A percentile compares a stretch with the other conserved stretches of the same genome.
Conservation (phyloP, 2,329 filamentous ascomycete genomes). For the Clonostachys rhizophaga region DNA sequence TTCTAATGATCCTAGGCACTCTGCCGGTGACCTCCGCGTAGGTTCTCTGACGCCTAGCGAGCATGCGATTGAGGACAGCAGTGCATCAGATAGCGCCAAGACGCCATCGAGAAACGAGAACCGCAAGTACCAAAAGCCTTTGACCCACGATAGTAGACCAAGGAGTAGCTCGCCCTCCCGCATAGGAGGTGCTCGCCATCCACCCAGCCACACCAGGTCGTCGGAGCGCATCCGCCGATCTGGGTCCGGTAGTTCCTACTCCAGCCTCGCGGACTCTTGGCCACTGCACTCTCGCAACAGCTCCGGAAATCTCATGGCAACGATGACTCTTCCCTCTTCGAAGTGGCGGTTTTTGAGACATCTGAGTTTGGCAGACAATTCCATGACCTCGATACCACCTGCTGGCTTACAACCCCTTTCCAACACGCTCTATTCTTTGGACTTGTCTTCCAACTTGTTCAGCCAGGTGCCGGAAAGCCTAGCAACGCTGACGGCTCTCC, state of each 20-base stretch:
- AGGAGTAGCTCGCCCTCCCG: constrained; percentile 80
- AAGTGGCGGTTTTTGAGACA: constrained; percentile 97
- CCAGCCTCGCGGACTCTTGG: constrained; percentile 63
- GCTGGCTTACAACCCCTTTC: constrained; percentile 76
- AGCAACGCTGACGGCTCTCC: constrained; percentile 78
- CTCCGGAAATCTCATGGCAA: constrained; percentile 69
- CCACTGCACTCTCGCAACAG: constrained; percentile 60
- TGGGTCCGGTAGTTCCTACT: constrained; percentile 89
- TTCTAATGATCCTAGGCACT: constrained; percentile 32
- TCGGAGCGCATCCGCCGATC: constrained; percentile 78
- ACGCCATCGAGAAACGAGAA: not conserved
- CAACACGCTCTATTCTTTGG: constrained; percentile 85
- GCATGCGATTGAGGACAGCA: constrained; percentile 36
- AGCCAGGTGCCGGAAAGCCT: constrained; percentile 91
- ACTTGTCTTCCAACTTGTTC: constrained; percentile 90
- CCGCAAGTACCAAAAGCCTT: constrained; percentile 9
- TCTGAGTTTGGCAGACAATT: constrained; percentile 87
- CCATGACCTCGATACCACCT: constrained; percentile 73
- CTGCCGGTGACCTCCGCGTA: constrained; percentile 44
- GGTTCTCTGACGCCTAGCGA: constrained; percentile 56
- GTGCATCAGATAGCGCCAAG: constrained; percentile 19
- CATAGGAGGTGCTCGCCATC: constrained; percentile 70
- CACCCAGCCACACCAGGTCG: constrained; percentile 60
- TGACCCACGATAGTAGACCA: constrained; percentile 41
- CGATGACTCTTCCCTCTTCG: constrained; percentile 69